Percentiles rank a stretch among this genome's conserved stretches.
Evolutionary conservation across 805 yeast species (phyloP).

Genomic region (Saccharomycopsis olivae): DNA sequence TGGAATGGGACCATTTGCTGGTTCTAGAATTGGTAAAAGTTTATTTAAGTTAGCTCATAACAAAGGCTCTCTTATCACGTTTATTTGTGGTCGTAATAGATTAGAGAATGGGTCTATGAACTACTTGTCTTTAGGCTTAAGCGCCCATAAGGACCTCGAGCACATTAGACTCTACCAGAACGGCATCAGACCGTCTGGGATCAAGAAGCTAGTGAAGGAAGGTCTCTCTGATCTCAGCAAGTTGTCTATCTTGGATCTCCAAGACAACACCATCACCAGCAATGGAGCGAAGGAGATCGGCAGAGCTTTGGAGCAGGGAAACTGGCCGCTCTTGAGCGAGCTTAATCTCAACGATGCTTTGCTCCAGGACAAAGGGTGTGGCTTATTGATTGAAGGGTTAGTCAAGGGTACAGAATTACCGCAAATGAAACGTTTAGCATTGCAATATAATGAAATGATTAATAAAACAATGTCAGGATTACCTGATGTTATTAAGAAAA

Average conservation of each 20-base stretch:
- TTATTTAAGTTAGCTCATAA: slow-evolving; percentile 59
- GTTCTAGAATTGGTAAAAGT: slow-evolving; percentile 86
- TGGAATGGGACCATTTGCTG: slow-evolving; percentile 98
- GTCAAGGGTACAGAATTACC: slow-evolving; percentile 25
- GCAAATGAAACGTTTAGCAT: slow-evolving; percentile 47
- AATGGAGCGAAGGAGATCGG: slow-evolving; percentile 60
- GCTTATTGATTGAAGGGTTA: slow-evolving; percentile 40
- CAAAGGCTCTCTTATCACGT: slow-evolving; percentile 61
- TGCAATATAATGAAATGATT: slow-evolving; percentile 86
- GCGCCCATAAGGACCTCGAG: slow-evolving; percentile 65
- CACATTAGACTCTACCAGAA: slow-evolving; percentile 81
- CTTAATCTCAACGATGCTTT: slow-evolving; percentile 85
- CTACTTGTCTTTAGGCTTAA: slow-evolving; percentile 75
- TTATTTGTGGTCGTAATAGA: slow-evolving; percentile 95
- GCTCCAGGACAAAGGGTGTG: slow-evolving; percentile 69
- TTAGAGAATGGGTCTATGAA: slow-evolving; percentile 90
- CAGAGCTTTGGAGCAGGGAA: slow-evolving; percentile 36
- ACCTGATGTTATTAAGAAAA: slow-evolving; percentile 40
- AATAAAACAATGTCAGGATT: slow-evolving; percentile 51
- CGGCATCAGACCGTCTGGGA: slow-evolving; percentile 94
- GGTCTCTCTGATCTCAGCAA: slow-evolving; percentile 58
- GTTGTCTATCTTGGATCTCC: slow-evolving; percentile 69
- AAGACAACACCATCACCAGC: slow-evolving; percentile 87
- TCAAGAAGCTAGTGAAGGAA: slow-evolving; percentile 55
- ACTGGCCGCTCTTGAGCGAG: slow-evolving; percentile 59